Percentiles rank a stretch among this genome's conserved stretches.
These are phyloP conservation scores for Saccharomyces hybrid DNA, from an alignment of 1,139 yeast species.

Conservation along the genomic window DNA sequence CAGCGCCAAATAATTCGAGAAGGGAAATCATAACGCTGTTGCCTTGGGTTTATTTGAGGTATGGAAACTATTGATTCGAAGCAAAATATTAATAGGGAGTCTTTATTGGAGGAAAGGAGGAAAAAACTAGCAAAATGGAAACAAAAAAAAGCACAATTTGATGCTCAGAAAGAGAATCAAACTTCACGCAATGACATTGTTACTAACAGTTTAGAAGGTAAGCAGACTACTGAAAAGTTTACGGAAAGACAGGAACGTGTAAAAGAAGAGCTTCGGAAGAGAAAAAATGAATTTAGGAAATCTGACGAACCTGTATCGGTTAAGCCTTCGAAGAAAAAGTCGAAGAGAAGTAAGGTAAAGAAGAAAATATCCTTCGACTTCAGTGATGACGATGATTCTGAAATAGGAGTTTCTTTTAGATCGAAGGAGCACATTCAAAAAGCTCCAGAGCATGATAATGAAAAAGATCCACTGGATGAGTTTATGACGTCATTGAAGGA, in stretches of 20 bases:
- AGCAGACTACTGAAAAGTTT: slow-evolving; percentile 3
- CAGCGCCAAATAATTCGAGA: background rate
- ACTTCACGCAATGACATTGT: slow-evolving; percentile 2
- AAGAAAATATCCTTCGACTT: slow-evolving; percentile 23
- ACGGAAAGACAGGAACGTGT: slow-evolving; percentile 29
- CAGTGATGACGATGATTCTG: slow-evolving; percentile 28
- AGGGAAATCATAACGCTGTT: background rate
- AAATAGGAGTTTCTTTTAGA: background rate
- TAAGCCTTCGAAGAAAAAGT: slow-evolving; percentile 5
- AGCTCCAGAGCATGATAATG: background rate
- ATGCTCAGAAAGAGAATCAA: slow-evolving; percentile 15
- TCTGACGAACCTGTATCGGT: background rate
- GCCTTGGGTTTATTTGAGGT: background rate
- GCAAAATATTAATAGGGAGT: background rate
- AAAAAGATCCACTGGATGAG: slow-evolving; percentile 26
- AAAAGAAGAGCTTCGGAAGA: slow-evolving; percentile 40
- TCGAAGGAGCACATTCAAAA: background rate
- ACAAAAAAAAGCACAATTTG: slow-evolving; percentile 29
- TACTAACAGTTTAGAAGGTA: slow-evolving; percentile 14
- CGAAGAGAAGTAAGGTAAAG: slow-evolving; percentile 6
- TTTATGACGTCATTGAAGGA: slow-evolving; percentile 23
- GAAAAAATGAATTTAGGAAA: slow-evolving; percentile 20
- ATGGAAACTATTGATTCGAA: background rate
- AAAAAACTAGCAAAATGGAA: slow-evolving; percentile 36
- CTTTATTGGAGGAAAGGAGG: slow-evolving; percentile 26